Evolutionary conservation across 306 rosid species (phyloP), one percentile per base, ranked within the genome.

Genomic region (Sesbania bispinosa): DNA sequence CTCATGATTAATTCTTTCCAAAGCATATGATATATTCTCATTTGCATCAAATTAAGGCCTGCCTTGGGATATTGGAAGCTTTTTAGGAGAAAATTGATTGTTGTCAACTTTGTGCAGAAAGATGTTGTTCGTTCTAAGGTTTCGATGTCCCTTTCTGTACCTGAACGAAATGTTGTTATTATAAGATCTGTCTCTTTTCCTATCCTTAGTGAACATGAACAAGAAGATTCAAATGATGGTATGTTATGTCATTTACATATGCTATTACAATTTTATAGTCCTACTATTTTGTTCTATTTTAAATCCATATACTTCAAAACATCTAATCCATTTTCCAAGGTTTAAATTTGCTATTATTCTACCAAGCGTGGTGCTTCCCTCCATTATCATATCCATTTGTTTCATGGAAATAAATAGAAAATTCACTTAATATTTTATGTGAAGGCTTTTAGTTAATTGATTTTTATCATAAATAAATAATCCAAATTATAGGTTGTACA

Each of bases 101-200:
- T 16, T 54, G 18, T 82, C 76, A 51, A 76, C 66, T 64, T 69
- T 74, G 21, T 67, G 89, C 92, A 94, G 98, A 90, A 89, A 85
- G 96, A 70, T 14, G 74, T 58, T 42, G 82, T 4, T 4, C 81
- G 67, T 53, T 64, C 90, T 29, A 77, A 84, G 79, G 95, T 94
- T 79, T 90, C 96, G 53, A 89, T 97, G 83, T 94, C 97, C 79
- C 85, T 94, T 33, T 87, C 98, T 11, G 77, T 93, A 68, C 97
- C 98, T 39, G 92, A 82, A 66, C 76, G 84, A 77, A 90, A 85
- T 77, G 77, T 87, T 52, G 88, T 94, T 66, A 85, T 90, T 69
- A 89, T 90, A 61, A 89, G 98, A 80, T 94, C 98, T 16, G 42
- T 86, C 66, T 94, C 97, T 8, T 89, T 90, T 47, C 76, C 85